phyloP scores from a whole-genome alignment of 306 rosid genomes.

The Cucurbita moschata region DNA sequence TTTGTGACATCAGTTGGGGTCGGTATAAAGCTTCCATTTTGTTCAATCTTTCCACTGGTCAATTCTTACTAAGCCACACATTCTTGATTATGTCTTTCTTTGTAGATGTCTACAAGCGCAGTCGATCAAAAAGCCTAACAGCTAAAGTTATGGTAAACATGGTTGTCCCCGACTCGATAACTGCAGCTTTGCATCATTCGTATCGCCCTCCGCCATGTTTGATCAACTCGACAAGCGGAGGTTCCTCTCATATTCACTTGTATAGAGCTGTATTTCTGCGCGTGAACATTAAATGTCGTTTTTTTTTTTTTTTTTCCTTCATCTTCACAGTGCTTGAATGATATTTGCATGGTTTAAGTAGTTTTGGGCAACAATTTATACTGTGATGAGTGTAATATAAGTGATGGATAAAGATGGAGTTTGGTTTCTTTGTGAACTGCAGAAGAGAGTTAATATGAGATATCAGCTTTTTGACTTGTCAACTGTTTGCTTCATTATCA shows the following conservation, averaged over 20 bases:
- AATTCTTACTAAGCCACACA: background rate
- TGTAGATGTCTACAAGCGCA: background rate
- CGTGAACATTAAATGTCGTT: background rate
- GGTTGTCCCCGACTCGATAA: background rate
- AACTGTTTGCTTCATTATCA: background rate
- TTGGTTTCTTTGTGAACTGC: background rate
- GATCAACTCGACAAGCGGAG: background rate
- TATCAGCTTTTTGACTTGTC: conserved; percentile 3
- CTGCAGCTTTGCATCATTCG: background rate
- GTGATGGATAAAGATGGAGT: background rate
- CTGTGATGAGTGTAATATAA: background rate
- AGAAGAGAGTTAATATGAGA: background rate
- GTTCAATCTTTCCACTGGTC: background rate
- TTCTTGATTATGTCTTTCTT: background rate
- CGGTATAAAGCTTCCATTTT: conserved; percentile 17
- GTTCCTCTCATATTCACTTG: conserved; percentile 5
- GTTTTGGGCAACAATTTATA: background rate
- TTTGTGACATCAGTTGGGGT: conserved; percentile 96
- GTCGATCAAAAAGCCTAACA: background rate
- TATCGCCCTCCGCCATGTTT: background rate
- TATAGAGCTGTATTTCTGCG: conserved; percentile 4
- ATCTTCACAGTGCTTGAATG: background rate
- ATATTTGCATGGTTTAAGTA: background rate
- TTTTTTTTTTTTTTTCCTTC: background rate
- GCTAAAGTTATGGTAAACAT: background rate